Conservation (phyloP, 2,329 filamentous ascomycete species). For the Penicillium vulpinum region DNA sequence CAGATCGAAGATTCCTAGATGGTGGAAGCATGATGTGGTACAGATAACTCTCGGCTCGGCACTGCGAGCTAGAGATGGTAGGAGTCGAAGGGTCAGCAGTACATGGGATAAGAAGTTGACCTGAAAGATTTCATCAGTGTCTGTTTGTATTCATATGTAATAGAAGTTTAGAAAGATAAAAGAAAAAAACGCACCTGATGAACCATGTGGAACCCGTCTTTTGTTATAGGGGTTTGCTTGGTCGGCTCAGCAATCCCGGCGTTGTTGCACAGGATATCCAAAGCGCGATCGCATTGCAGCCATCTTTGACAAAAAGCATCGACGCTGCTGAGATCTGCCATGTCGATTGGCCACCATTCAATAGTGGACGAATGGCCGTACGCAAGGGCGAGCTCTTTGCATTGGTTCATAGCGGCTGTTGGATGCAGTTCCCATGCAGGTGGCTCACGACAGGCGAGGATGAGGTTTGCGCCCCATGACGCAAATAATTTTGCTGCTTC, state of each 20-base stretch:
- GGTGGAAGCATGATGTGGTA: constrained; percentile 17
- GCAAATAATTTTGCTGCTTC: constrained; percentile 18
- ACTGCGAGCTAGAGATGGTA: constrained; percentile 16
- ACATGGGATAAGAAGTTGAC: constrained; percentile 19
- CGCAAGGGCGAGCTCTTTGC: constrained; percentile 5
- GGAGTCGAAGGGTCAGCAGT: constrained; percentile 16
- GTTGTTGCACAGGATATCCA: constrained; percentile 20
- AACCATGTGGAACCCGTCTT: constrained; percentile 15
- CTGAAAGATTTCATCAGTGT: neutral
- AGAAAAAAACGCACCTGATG: constrained; percentile 11
- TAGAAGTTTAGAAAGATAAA: neutral
- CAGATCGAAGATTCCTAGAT: constrained; percentile 13
- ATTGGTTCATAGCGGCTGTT: constrained; percentile 9
- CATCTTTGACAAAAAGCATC: constrained; percentile 15
- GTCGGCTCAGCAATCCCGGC: constrained; percentile 7
- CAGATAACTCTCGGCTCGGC: constrained; percentile 14
- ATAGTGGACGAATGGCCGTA: constrained; percentile 9
- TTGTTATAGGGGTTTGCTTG: constrained; percentile 2
- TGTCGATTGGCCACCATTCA: constrained; percentile 18
- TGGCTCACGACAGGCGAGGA: constrained; percentile 19
- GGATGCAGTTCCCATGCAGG: constrained; percentile 15
- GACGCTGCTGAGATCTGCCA: constrained; percentile 16
- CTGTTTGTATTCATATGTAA: neutral
- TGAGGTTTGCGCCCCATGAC: constrained; percentile 19
- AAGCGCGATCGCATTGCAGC: constrained; percentile 6